Evolutionary conservation across 2,329 filamentous ascomycete species (phyloP).

Genomic region (Aspergillus sp.): DNA sequence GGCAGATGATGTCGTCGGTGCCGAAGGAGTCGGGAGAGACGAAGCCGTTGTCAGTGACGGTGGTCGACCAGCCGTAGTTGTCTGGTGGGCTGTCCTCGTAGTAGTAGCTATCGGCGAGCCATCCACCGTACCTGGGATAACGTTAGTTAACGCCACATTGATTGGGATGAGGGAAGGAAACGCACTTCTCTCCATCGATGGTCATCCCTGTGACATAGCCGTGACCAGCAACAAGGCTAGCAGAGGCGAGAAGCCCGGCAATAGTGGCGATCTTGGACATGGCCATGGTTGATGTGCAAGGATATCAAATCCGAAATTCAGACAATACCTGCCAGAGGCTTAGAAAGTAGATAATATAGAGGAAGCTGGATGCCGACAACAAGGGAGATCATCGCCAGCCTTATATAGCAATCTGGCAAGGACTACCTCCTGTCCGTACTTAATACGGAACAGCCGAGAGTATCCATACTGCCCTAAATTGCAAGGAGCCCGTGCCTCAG

Average conservation of each 20-base stretch:
- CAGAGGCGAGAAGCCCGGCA: slow-evolving; percentile 27
- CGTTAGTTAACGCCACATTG: neutral
- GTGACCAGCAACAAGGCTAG: slow-evolving; percentile 31
- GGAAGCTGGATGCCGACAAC: neutral
- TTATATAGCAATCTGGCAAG: slow-evolving; percentile 15
- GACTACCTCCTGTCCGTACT: neutral
- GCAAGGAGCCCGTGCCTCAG: neutral
- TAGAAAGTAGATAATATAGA: slow-evolving; percentile 9
- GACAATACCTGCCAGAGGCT: slow-evolving; percentile 15
- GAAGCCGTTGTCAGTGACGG: slow-evolving; percentile 56
- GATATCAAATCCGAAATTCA: slow-evolving; percentile 13
- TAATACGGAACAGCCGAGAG: slow-evolving; percentile 3
- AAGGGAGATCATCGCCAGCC: neutral
- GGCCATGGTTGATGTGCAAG: slow-evolving; percentile 21
- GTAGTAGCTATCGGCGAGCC: slow-evolving; percentile 33
- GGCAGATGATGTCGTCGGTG: slow-evolving; percentile 60
- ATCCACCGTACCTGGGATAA: slow-evolving; percentile 37
- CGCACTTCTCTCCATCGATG: slow-evolving; percentile 1
- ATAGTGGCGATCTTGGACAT: slow-evolving; percentile 26
- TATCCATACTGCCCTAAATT: slow-evolving; percentile 4
- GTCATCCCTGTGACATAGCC: slow-evolving; percentile 28
- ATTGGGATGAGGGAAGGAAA: neutral
- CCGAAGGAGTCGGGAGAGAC: slow-evolving; percentile 50
- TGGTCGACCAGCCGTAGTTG: slow-evolving; percentile 55
- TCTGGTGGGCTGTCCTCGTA: slow-evolving; percentile 35